phyloP scores from a whole-genome alignment of 768 basidiomycete genomes.

The Podaxis rugospora region DNA sequence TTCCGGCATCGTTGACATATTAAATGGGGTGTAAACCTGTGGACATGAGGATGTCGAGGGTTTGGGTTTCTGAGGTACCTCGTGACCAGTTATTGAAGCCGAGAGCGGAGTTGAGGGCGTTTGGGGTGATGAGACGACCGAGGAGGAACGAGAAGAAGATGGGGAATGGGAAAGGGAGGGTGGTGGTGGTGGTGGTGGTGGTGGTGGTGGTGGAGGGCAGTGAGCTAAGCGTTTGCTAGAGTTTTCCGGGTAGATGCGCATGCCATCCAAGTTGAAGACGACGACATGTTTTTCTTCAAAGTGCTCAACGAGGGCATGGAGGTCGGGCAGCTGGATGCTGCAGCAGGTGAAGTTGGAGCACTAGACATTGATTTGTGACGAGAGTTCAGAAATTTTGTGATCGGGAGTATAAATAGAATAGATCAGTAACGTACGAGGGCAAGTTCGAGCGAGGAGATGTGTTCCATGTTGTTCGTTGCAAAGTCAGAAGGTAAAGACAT shows the following conservation, averaged over 20 bases:
- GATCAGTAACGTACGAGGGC: slow-evolving; percentile 20
- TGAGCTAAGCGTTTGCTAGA: slow-evolving; percentile 4
- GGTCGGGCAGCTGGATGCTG: slow-evolving; percentile 36
- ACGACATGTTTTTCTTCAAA: slow-evolving; percentile 36
- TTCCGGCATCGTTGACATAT: not conserved
- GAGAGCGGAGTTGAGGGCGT: slow-evolving; percentile 15
- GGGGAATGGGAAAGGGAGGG: slow-evolving; percentile 14
- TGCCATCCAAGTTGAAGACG: slow-evolving; percentile 23
- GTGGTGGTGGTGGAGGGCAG: slow-evolving; percentile 13
- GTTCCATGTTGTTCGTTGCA: slow-evolving; percentile 19
- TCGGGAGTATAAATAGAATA: slow-evolving; percentile 6
- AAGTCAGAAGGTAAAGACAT: slow-evolving; percentile 8
- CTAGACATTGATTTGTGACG: slow-evolving; percentile 11
- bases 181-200: slow-evolving; percentile 14
- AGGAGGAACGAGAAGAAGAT: slow-evolving; percentile 17
- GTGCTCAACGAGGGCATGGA: slow-evolving; percentile 49
- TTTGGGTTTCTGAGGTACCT: not conserved
- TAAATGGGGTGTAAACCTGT: slow-evolving; percentile 9
- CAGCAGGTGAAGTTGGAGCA: slow-evolving; percentile 45
- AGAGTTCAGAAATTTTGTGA: slow-evolving; percentile 5
- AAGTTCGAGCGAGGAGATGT: slow-evolving; percentile 24
- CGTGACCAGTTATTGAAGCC: slow-evolving; percentile 3
- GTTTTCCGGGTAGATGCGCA: slow-evolving; percentile 26
- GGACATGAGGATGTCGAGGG: slow-evolving; percentile 7
- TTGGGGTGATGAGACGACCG: slow-evolving; percentile 15